phyloP scores from a whole-genome alignment of 2,329 filamentous ascomycete genomes.

The Clarireedia paspali region DNA sequence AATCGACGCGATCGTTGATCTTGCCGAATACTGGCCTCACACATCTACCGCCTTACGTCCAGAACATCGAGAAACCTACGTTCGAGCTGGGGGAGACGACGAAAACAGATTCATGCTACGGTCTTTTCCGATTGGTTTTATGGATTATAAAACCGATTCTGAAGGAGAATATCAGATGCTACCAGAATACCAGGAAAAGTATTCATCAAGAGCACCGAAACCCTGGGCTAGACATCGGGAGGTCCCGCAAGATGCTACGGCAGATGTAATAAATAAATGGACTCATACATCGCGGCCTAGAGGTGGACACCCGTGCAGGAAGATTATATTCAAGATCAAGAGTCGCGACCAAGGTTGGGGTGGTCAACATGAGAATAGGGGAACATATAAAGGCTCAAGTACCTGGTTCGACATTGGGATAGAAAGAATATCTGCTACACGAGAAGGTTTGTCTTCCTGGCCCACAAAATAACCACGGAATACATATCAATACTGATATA shows the following conservation, averaged over 20 bases:
- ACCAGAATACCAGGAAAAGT: background rate
- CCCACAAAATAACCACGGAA: background rate
- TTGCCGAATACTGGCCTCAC: conserved; percentile 56
- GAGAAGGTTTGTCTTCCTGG: conserved; percentile 13
- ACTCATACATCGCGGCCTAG: conserved; percentile 10
- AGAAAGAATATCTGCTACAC: conserved; percentile 42
- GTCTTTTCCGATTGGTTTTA: conserved; percentile 24
- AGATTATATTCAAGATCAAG: conserved; percentile 51
- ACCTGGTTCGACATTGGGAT: conserved; percentile 59
- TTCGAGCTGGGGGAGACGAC: conserved; percentile 8
- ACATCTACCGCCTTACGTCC: conserved; percentile 26
- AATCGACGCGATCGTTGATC: conserved; percentile 47
- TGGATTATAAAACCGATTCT: background rate
- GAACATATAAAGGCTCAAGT: conserved; percentile 42
- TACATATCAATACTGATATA: background rate
- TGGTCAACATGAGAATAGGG: conserved; percentile 25
- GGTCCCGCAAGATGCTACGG: conserved; percentile 12
- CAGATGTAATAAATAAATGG: conserved; percentile 19
- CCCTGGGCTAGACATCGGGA: conserved; percentile 12
- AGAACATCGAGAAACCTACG: conserved; percentile 1
- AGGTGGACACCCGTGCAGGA: conserved; percentile 43
- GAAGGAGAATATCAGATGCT: conserved; percentile 5
- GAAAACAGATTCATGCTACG: conserved; percentile 35
- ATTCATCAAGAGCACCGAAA: conserved; percentile 6
- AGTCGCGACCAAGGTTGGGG: conserved; percentile 55